Base-by-base conservation (phyloP, 2,329 filamentous ascomycete species). In the Apiospora kogelbergensis region DNA sequence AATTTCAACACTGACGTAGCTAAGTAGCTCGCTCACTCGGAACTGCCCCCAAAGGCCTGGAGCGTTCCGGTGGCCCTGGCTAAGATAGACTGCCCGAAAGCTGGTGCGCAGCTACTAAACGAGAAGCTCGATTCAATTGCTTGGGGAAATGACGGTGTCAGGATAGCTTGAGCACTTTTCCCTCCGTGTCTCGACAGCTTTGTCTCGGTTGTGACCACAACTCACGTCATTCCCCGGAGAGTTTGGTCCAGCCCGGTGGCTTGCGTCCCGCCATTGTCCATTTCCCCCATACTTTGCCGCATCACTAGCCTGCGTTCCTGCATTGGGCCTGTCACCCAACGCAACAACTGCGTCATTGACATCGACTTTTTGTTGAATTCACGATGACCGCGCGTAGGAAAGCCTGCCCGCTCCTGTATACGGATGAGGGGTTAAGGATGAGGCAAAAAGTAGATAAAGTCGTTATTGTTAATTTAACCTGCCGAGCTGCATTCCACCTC, bases 141-240 rank as follows among this genome's bases (percentile, higher is more conserved):
- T 60, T 17, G 13, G 53, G 20, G 10, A 5, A 60, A 60, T 60
- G 53, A 60, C 53, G 53, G 37, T 11, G 20, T 3, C 17, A 20
- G 48, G 9, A 20, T 30, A 4, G 26, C 26, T 33, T 33, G 48
- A 33, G 48, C 26, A 2, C 26, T 30, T 57, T 57, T 33, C 20
- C 26, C 48, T 33, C 10, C 9, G 6, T 60, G 53, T 60, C 30
- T 60, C 53, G 30, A 37, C 30, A 37, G 53, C 53, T 60, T 37
- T 60, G 53, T 60, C 53, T 60, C 53, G 53, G 53, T 20, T 60
- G 30, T 37, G 26, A 60, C 26, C 53, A 37, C 2, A 60, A n/a
- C 53, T 17, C 26, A 60, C 53, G 53, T 60, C 53, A 60, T 60
- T 60, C 30, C 53, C 53, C 53, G 53, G 53, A 60, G 53, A 37